These are phyloP conservation scores for Krasilnikovozyma curviuscula DNA, from an alignment of 768 basidiomycete species.

Conservation along the genomic window DNA sequence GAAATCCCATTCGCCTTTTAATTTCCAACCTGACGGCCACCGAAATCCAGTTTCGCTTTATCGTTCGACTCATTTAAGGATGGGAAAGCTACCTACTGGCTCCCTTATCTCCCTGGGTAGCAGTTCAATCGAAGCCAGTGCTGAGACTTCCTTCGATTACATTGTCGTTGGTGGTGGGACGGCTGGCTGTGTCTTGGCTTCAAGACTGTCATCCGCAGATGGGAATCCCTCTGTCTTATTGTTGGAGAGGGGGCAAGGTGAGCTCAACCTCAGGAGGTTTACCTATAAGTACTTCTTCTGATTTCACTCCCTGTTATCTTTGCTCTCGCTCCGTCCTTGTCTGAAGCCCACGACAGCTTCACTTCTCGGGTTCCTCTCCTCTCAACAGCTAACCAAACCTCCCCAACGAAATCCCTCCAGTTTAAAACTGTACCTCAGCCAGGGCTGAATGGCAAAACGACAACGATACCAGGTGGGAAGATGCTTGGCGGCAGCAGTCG, in stretches of 20 bases:
- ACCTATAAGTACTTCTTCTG: too few relatives aligned
- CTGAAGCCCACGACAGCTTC: not conserved
- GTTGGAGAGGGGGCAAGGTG: constrained; percentile 7
- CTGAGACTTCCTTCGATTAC: too few relatives aligned
- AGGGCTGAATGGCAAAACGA: not conserved
- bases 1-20: too few relatives aligned
- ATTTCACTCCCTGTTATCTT: too few relatives aligned
- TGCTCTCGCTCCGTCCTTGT: not conserved
- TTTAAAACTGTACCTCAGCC: constrained; percentile 5
- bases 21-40: too few relatives aligned
- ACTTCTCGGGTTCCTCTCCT: not conserved
- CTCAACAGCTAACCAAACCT: too few relatives aligned
- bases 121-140: too few relatives aligned
- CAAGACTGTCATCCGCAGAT: constrained; percentile 5
- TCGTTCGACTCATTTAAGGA: too few relatives aligned
- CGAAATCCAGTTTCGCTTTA: too few relatives aligned
- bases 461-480: constrained; percentile 4
- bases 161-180: constrained; percentile 11
- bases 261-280: not conserved
- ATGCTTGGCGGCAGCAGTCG: constrained; percentile 6
- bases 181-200: constrained; percentile 10
- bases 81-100: too few relatives aligned
- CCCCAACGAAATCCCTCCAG: constrained; percentile 1
- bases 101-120: too few relatives aligned
- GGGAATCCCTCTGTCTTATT: constrained; percentile 6